Conservation (phyloP, 352 stramenopile species). For the Phytophthora boehmeriae region DNA sequence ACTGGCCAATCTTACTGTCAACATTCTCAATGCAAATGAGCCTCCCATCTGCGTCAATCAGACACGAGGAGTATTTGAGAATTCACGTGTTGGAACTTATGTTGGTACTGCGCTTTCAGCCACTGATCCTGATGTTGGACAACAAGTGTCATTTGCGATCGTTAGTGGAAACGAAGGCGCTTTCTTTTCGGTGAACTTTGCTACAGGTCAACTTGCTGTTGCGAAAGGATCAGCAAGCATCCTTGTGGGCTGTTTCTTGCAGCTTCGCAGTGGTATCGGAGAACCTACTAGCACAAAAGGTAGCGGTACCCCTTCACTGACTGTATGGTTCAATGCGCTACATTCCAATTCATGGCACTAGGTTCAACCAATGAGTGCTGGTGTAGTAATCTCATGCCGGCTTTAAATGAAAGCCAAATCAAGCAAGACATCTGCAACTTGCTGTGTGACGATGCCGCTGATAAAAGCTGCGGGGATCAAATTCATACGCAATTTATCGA, state of each 20-base stretch:
- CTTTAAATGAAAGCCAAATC: slow-evolving; percentile 5
- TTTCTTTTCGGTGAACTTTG: slow-evolving; percentile 18
- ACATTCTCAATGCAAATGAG: slow-evolving; percentile 33
- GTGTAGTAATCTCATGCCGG: slow-evolving; percentile 29
- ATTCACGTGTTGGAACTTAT: slow-evolving; percentile 16
- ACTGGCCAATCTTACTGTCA: slow-evolving; percentile 14
- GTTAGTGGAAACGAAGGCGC: slow-evolving; percentile 20
- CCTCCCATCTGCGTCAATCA: slow-evolving; percentile 25
- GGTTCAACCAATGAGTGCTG: slow-evolving; percentile 18
- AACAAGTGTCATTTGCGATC: slow-evolving; percentile 27
- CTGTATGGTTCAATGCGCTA: slow-evolving; percentile 23
- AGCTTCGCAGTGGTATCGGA: slow-evolving; percentile 10
- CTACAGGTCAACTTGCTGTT: slow-evolving; percentile 26
- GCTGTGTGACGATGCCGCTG: slow-evolving; percentile 16
- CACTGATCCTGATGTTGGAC: slow-evolving; percentile 21
- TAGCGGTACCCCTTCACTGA: slow-evolving; percentile 6
- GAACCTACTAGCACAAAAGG: not conserved
- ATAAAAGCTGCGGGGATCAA: slow-evolving; percentile 29
- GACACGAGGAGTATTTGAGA: slow-evolving; percentile 24
- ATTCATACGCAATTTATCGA: slow-evolving; percentile 31
- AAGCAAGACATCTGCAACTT: slow-evolving; percentile 8
- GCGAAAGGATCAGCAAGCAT: slow-evolving; percentile 4
- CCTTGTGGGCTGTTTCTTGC: slow-evolving; percentile 26
- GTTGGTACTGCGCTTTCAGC: slow-evolving; percentile 17
- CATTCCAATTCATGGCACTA: slow-evolving; percentile 34